phyloP scores from a whole-genome alignment of 495 filamentous ascomycete genomes.

The Jackrogersella multiformis region DNA sequence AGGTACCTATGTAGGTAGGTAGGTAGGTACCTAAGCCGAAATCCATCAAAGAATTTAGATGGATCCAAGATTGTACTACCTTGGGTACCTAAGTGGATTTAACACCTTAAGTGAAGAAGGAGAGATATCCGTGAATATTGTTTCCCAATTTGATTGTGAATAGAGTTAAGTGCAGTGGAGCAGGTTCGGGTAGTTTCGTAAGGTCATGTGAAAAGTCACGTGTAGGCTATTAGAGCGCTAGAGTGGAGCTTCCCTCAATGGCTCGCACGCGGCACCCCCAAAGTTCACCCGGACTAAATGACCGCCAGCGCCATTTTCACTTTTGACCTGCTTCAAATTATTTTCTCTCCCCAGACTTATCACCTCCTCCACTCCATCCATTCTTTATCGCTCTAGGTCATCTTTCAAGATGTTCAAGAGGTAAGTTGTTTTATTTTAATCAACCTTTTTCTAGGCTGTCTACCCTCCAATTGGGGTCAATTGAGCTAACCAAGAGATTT shows the following conservation, averaged over 20 bases:
- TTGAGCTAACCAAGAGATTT: constrained; percentile 52
- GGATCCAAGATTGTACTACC: too few relatives aligned
- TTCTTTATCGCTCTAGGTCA: constrained; percentile 60
- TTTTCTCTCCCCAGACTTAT: constrained; percentile 47
- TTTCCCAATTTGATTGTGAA: neutral
- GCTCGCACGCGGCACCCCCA: neutral
- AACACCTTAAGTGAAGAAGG: too few relatives aligned
- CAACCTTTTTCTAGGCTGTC: constrained; percentile 22
- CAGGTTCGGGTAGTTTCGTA: constrained; percentile 34
- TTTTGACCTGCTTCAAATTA: constrained; percentile 48
- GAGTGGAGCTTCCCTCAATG: constrained; percentile 28
- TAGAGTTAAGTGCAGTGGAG: constrained; percentile 7
- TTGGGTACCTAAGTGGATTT: too few relatives aligned
- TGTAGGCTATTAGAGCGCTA: constrained; percentile 8
- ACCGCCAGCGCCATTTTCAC: constrained; percentile 46
- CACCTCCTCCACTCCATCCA: constrained; percentile 54
- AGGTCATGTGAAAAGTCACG: constrained; percentile 40
- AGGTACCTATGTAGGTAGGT: too few relatives aligned
- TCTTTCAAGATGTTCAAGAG: constrained; percentile 88
- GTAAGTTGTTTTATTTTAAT: constrained; percentile 59
- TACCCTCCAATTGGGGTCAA: constrained; percentile 54
- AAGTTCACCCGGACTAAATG: constrained; percentile 35
- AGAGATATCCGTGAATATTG: too few relatives aligned
- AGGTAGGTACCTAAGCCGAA: too few relatives aligned
- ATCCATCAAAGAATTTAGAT: too few relatives aligned